Percentiles rank a stretch among this genome's conserved stretches.
phyloP scores from a whole-genome alignment of 768 basidiomycete genomes.

The Mycena olivaceomarginata region DNA sequence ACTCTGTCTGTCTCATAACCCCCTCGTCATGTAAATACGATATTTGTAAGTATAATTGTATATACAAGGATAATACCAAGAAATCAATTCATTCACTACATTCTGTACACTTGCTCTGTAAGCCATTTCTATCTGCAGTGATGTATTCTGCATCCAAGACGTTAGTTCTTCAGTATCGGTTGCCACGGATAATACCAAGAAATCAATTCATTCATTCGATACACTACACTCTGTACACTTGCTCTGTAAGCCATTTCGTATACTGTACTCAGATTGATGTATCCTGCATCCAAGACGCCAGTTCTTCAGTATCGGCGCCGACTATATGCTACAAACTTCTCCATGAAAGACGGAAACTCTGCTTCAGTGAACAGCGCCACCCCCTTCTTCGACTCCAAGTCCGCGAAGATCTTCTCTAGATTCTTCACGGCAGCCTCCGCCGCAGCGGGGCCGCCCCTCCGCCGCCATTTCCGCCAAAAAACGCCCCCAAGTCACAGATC shows the following conservation, averaged over 20 bases:
- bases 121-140: no score
- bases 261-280: neutral
- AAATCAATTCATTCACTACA: slow-evolving; percentile 4
- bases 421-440: slow-evolving; percentile 41
- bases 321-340: neutral
- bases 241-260: neutral
- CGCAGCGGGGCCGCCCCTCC: slow-evolving; percentile 48
- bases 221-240: neutral
- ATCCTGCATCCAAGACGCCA: neutral
- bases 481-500: slow-evolving; percentile 42
- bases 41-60: neutral
- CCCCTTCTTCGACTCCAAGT: neutral
- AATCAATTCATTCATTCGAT: neutral
- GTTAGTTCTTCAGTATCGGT: neutral
- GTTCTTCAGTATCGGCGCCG: neutral
- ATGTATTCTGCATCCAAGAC: neutral
- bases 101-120: neutral
- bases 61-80: neutral
- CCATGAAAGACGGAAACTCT: slow-evolving; percentile 12
- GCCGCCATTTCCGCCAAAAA: slow-evolving; percentile 47
- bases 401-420: slow-evolving; percentile 38
- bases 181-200: no score
- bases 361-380: slow-evolving; percentile 19
- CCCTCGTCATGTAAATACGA: neutral
- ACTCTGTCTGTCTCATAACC: slow-evolving; percentile 19